These are phyloP conservation scores for Toxoplasma gondii DNA, from an alignment of 169 alveolate species.

Conservation along the genomic window DNA sequence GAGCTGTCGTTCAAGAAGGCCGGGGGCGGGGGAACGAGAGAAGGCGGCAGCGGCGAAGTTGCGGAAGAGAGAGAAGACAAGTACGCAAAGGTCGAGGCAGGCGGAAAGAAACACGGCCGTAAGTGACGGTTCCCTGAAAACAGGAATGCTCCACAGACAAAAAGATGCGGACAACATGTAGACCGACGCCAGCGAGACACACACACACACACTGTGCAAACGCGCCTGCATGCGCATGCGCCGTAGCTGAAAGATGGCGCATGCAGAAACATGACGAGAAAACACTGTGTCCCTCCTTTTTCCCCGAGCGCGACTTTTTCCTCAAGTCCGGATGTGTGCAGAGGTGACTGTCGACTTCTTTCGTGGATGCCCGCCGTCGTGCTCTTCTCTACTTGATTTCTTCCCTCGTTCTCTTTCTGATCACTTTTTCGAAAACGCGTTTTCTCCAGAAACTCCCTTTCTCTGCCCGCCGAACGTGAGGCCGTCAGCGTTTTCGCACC, in stretches of 20 bases:
- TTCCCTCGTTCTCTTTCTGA: background rate
- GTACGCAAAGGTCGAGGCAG: conserved; percentile 1
- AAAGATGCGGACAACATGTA: no score
- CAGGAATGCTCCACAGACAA: background rate
- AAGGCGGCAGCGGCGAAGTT: conserved; percentile 37
- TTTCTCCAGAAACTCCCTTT: background rate
- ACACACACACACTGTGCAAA: no score
- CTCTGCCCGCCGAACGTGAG: background rate
- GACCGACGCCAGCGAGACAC: no score
- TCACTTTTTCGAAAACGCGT: background rate
- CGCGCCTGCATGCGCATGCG: no score
- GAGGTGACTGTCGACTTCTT: no score
- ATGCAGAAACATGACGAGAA: no score
- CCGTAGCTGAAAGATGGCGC: no score
- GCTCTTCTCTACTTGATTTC: no score
- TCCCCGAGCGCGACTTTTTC: no score
- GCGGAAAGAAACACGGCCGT: background rate
- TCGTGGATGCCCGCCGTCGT: no score
- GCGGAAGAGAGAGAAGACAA: conserved; percentile 1
- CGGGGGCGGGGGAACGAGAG: conserved; percentile 46
- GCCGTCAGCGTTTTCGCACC: background rate
- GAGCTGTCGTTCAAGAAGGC: conserved; percentile 26
- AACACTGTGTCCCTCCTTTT: no score
- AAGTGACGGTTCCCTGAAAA: conserved; percentile 4
- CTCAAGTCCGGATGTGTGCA: no score